Base-by-base conservation (phyloP, 805 yeast genomes). In the Teunomyces atbi region DNA sequence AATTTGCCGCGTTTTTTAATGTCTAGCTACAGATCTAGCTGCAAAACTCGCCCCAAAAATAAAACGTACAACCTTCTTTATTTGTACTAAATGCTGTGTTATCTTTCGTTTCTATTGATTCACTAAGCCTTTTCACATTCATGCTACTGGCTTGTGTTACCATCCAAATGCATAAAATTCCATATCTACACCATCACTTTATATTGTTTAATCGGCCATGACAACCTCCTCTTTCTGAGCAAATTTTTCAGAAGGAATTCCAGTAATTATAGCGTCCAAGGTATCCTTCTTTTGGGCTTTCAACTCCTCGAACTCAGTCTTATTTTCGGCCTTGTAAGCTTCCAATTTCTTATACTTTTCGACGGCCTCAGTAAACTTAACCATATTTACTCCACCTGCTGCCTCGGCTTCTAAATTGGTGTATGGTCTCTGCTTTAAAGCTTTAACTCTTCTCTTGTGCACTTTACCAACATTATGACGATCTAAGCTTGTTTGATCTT, bases 381-480 rank as follows among this genome's bases (percentile, higher is more conserved):
- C 75, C 58, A 92, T 71, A 61, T 89, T 84, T 13, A 77, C 71
- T 3, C 98, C 98, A 0, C 86, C 79, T 1, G 96, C 97, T 27
- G 97, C 96, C 58, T 89, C 90, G 33, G 96, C 84, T 60, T 92
- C 98, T 50, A 86, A 80, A 45, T 81, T 84, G 4, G 97, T 83
- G 62, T 92, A 92, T 6, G 97, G 97, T 44, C 84, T 85, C 41
- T 75, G 81, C 47, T 78, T 80, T 56, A 94, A 72, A 34, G 81
- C 86, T 64, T 83, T 87, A 20, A 87, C 85, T 61, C 96, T 76
- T 66, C 98, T 80, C 65, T 86, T 91, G 68, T 94, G 99, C 6
- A 83, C 77, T 60, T 90, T 91, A 3, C 86, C 76, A 56, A 81
- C 80, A 51, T 77, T 68, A 69, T 94, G 99, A 11, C 83, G 75